Base-by-base conservation (phyloP, 306 rosid species). In the Hippophae tibetana region DNA sequence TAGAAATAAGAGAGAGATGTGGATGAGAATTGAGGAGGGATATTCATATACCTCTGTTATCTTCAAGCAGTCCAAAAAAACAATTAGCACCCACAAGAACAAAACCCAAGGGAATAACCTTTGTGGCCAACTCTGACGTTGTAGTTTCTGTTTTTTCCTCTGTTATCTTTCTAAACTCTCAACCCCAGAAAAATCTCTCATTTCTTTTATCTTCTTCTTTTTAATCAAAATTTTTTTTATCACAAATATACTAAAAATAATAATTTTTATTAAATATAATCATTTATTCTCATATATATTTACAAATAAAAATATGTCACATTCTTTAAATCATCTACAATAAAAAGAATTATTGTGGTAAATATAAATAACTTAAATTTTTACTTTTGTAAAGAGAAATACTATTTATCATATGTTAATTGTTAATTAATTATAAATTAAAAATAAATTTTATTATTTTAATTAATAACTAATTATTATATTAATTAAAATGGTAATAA, bases 131-230 rank as follows among this genome's bases (percentile, higher is more conserved):
- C 81, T 73, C 88, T 81, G 95, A 90, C 80, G 97, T 82, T 64
- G 74, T 77, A 51, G 95, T 90, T 87, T 87, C 96, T 87, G 96
- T 90, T 95, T 85, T 87, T 84, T 85, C 87, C 76, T 84, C 73
- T 76, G 80, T 77, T 75, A 55, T 76, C 79, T 66, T 71, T 84
- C 74, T 52, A 74, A 73, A 52, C 68, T 64, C 78, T 52, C 75
- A 73, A 52, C 68, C 66, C 78, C 66, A 67, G 56, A 58, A 68
- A 57, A 57, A 60, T 55, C 62, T 63, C 57, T 9, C 26, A 14
- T 47, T 44, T 53, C 42, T 43, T 50, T 58, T 65, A 54, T 66
- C 59, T 71, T 64, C 51, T 69, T 60, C 50, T 31, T 63, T 69
- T 68, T 65, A 68, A 70, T 53, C 65, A 58, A 54, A 54, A 62